phyloP scores from a whole-genome alignment of 2,329 filamentous ascomycete species.

The Penicillium corylophilum region DNA sequence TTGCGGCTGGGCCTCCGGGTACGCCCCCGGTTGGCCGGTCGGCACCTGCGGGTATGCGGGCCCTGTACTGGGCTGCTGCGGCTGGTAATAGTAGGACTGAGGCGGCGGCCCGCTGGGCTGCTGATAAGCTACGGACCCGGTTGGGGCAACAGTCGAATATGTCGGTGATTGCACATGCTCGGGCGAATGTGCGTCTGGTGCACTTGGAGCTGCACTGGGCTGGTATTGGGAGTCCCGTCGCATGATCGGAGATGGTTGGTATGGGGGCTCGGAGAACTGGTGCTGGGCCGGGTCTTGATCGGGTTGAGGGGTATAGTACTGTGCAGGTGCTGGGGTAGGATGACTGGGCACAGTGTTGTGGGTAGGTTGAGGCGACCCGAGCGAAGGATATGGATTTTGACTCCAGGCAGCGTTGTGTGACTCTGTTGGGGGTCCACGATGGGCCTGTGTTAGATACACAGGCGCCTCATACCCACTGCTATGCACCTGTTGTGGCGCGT shows the following conservation, averaged over 20 bases:
- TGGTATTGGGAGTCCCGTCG: slow-evolving; percentile 24
- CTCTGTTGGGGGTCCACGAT: slow-evolving; percentile 9
- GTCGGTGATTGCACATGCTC: slow-evolving; percentile 17
- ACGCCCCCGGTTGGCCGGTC: slow-evolving; percentile 19
- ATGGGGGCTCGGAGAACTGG: slow-evolving; percentile 15
- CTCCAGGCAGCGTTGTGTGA: slow-evolving; percentile 15
- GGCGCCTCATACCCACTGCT: slow-evolving; percentile 12
- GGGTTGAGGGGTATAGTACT: slow-evolving; percentile 18
- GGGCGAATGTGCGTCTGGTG: slow-evolving; percentile 15
- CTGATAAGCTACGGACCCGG: slow-evolving; percentile 11
- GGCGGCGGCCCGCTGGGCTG: slow-evolving; percentile 14
- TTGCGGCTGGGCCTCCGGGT: slow-evolving; percentile 18
- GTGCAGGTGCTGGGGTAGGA: slow-evolving; percentile 7
- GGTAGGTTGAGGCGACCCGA: slow-evolving; percentile 19
- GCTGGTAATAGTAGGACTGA: slow-evolving; percentile 24
- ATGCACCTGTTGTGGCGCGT: slow-evolving; percentile 13
- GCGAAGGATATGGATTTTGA: slow-evolving; percentile 19
- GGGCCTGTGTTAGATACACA: slow-evolving; percentile 15
- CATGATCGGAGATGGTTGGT: slow-evolving; percentile 20
- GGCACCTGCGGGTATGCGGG: slow-evolving; percentile 19
- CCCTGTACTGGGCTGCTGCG: slow-evolving; percentile 12
- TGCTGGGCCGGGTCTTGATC: slow-evolving; percentile 10
- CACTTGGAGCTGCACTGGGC: slow-evolving; percentile 14
- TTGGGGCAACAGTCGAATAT: slow-evolving; percentile 15
- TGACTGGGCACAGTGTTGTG: slow-evolving; percentile 9